Evolutionary conservation across 225 moss, liverwort and hornwort genomes (phyloP).

Genomic region (Polytrichum commune): DNA sequence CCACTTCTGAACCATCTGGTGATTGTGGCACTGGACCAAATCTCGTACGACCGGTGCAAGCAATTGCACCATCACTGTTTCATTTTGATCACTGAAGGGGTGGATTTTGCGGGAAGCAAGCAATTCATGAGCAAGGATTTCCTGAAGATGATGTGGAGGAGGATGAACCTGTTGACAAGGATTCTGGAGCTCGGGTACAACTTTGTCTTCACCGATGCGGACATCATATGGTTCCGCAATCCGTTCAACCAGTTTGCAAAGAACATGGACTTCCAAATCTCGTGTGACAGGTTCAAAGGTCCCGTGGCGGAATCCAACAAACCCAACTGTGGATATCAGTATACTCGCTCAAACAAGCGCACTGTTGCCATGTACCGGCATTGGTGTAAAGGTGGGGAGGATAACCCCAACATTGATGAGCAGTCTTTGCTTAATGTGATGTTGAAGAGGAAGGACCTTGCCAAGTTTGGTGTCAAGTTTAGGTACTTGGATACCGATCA

Average conservation of each 20-base stretch:
- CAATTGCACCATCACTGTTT: slow-evolving; percentile 55
- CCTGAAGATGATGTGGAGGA: slow-evolving; percentile 75
- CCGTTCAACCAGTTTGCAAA: slow-evolving; percentile 49
- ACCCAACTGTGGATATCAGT: slow-evolving; percentile 65
- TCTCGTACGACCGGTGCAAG: slow-evolving; percentile 42
- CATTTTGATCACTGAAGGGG: slow-evolving; percentile 54
- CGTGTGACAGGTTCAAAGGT: slow-evolving; percentile 50
- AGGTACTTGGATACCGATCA: slow-evolving; percentile 48
- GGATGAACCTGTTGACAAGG: slow-evolving; percentile 47
- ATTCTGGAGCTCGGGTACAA: slow-evolving; percentile 62
- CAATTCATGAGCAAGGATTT: slow-evolving; percentile 63
- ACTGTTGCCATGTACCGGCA: slow-evolving; percentile 50
- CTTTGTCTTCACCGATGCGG: slow-evolving; percentile 65
- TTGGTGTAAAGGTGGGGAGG: slow-evolving; percentile 41
- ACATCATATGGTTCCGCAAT: slow-evolving; percentile 71
- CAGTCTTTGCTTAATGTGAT: slow-evolving; percentile 55
- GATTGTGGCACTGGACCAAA: slow-evolving; percentile 56
- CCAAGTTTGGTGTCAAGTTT: slow-evolving; percentile 29
- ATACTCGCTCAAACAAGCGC: slow-evolving; percentile 39
- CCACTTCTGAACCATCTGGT: slow-evolving; percentile 49
- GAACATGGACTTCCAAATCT: slow-evolving; percentile 61
- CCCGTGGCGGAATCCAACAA: slow-evolving; percentile 29
- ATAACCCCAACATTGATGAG: slow-evolving; percentile 41
- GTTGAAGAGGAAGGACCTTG: slow-evolving; percentile 25
- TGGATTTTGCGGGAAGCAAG: slow-evolving; percentile 67